Evolutionary conservation across 495 filamentous ascomycete genomes (phyloP).

Genomic region (Penicillium ucsense): DNA sequence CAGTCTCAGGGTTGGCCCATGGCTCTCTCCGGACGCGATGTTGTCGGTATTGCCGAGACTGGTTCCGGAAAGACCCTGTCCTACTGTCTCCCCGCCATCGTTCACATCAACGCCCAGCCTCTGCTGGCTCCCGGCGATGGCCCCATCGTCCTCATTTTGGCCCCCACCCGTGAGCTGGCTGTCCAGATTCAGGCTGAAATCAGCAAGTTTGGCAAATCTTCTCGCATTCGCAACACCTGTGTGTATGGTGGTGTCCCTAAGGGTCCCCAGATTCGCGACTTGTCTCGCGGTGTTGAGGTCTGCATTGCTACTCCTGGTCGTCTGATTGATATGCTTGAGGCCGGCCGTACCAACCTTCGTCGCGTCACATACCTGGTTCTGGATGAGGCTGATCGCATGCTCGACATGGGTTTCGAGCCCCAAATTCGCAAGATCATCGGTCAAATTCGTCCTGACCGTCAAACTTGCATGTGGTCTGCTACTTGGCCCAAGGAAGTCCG

Average conservation of each 20-base stretch:
- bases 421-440: conserved; percentile 97
- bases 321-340: conserved; percentile 97
- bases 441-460: conserved; percentile 96
- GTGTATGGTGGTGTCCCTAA: conserved; percentile 98
- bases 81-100: conserved; percentile 96
- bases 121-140: conserved; percentile 95
- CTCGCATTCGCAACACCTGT: conserved; percentile 96
- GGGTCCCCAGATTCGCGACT: conserved; percentile 89
- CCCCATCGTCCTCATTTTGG: conserved; percentile 90
- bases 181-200: conserved; percentile 98
- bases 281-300: conserved; percentile 88
- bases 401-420: conserved; percentile 99
- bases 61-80: conserved; percentile 98
- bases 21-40: conserved; percentile 95
- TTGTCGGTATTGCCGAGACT: conserved; percentile 98
- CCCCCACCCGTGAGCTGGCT: conserved; percentile 92
- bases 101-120: conserved; percentile 98
- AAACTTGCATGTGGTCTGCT: conserved; percentile 99
- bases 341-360: conserved; percentile 93
- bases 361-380: conserved; percentile 97
- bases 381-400: conserved; percentile 98
- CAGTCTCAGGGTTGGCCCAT: conserved; percentile 99
- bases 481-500: conserved; percentile 99
- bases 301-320: conserved; percentile 97
- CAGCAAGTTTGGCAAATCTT: conserved; percentile 99